Evolutionary conservation across 108 stramenopile species (phyloP), one percentile per base, ranked within the genome.

Genomic region (Phaeodactylum tricornutum): DNA sequence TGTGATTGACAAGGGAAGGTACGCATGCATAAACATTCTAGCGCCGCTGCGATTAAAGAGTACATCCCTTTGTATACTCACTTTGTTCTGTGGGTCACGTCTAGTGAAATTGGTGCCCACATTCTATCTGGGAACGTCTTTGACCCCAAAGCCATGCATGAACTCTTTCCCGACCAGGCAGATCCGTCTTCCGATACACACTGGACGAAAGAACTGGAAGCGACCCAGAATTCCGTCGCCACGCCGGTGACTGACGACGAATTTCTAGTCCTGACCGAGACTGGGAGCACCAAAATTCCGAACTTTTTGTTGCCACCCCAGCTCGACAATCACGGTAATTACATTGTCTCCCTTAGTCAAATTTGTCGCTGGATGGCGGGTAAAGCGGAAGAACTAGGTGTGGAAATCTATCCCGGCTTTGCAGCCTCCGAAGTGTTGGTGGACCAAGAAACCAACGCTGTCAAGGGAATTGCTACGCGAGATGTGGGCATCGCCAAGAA

Each of bases 41-140:
- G n/a, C n/a, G n/a, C n/a, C n/a, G n/a, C n/a, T n/a, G n/a, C n/a
- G n/a, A n/a, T n/a, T n/a, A n/a, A n/a, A n/a, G n/a, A n/a, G n/a
- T n/a, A n/a, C n/a, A n/a, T n/a, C n/a, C n/a, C n/a, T n/a, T n/a
- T n/a, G n/a, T n/a, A n/a, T n/a, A n/a, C n/a, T n/a, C n/a, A n/a
- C n/a, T n/a, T n/a, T n/a, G n/a, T n/a, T n/a, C n/a, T n/a, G n/a
- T n/a, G n/a, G n/a, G n/a, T n/a, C n/a, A n/a, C n/a, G n/a, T n/a
- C n/a, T 2, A 75, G 84, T 26, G 98, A 98, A 57, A 82, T 99
- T 48, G 98, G 98, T 4, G 79, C 93, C 4, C 98, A 99, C 57
- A 90, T 99, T 32, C 53, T 99, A n/a, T 94, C 92, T 2, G 98
- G 98, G 8, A 95, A 94, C 57, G 96, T 99, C 33, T 97, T 99